phyloP scores from a whole-genome alignment of 352 stramenopile genomes.

The Phytophthora pseudosyringae region DNA sequence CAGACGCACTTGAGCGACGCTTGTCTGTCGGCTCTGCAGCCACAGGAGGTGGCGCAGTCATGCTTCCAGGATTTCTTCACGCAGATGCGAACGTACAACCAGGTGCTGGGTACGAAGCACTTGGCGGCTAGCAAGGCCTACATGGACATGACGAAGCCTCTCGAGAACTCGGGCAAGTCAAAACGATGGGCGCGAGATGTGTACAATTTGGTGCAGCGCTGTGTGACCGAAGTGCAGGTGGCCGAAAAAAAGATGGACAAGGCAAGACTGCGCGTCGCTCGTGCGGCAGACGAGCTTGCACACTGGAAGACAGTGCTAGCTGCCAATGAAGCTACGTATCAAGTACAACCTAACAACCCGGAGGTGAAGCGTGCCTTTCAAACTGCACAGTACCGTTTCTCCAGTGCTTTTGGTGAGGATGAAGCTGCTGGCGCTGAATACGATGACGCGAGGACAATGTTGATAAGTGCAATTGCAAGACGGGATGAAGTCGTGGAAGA shows the following conservation, averaged over 20 bases:
- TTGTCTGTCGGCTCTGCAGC: constrained; percentile 75
- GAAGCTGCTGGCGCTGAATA: constrained; percentile 64
- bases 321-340: constrained; percentile 82
- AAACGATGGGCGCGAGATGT: constrained; percentile 77
- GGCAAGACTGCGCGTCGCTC: constrained; percentile 59
- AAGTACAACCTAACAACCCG: constrained; percentile 80
- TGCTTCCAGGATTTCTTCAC: constrained; percentile 82
- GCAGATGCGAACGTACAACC: constrained; percentile 84
- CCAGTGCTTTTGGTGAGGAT: constrained; percentile 69
- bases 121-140: constrained; percentile 79
- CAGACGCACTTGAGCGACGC: constrained; percentile 84
- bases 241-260: constrained; percentile 87
- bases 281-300: constrained; percentile 69
- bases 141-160: constrained; percentile 75
- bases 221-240: constrained; percentile 70
- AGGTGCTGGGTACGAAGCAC: constrained; percentile 78
- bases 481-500: constrained; percentile 86
- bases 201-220: constrained; percentile 84
- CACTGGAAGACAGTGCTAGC: constrained; percentile 81
- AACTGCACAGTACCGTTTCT: constrained; percentile 64
- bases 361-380: constrained; percentile 78
- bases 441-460: constrained; percentile 56
- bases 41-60: constrained; percentile 81
- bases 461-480: constrained; percentile 73
- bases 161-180: constrained; percentile 78